Conservation (phyloP, 2,329 filamentous ascomycete genomes). For the Pseudocercospora fuligena region DNA sequence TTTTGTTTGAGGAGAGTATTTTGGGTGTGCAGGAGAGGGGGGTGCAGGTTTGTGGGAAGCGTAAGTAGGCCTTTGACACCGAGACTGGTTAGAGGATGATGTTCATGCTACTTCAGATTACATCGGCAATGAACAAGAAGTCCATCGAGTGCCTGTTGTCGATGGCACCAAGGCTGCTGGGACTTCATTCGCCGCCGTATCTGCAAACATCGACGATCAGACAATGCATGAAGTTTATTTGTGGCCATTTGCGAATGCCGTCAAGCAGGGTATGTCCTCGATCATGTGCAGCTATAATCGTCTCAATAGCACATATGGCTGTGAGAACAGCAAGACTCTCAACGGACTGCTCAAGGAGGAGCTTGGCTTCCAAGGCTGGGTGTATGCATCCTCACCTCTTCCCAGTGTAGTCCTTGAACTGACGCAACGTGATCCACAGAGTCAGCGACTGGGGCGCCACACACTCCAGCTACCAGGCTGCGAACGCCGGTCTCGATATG, state of each 20-base stretch:
- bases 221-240: conserved; percentile 65
- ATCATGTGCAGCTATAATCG: conserved; percentile 52
- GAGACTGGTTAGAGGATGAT: too few species aligned
- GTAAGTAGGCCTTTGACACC: conserved; percentile 42
- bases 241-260: conserved; percentile 40
- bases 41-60: conserved; percentile 76
- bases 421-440: conserved; percentile 42
- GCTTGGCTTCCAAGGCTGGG: conserved; percentile 70
- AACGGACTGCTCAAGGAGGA: conserved; percentile 75
- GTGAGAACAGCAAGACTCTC: conserved; percentile 65
- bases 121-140: conserved; percentile 58
- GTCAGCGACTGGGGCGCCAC: conserved; percentile 69
- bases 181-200: conserved; percentile 37
- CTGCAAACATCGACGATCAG: conserved; percentile 54
- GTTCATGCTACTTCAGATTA: conserved; percentile 45
- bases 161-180: too few species aligned
- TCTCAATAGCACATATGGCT: conserved; percentile 71
- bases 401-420: background rate
- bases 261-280: conserved; percentile 36
- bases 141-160: conserved; percentile 17
- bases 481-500: conserved; percentile 24
- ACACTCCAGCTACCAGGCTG: conserved; percentile 56
- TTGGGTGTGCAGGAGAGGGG: conserved; percentile 73
- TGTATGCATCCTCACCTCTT: background rate
- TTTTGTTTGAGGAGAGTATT: conserved; percentile 78